Conservation (phyloP, 495 filamentous ascomycete species). For the Neurospora intermedia region DNA sequence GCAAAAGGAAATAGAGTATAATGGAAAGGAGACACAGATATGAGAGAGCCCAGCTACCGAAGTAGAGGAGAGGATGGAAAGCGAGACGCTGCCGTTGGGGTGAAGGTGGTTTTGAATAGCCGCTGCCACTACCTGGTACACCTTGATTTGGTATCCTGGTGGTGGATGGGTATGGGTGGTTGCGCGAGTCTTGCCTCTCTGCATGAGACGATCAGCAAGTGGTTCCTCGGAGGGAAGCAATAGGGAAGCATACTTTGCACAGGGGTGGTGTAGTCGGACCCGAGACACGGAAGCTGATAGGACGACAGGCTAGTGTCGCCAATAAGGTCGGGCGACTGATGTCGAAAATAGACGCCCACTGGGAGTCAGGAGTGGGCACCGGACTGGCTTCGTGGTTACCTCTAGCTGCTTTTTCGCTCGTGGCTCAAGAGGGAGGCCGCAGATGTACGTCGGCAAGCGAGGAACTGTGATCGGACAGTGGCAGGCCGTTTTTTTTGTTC, state of each 20-base stretch:
- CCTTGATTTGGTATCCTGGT: slow-evolving; percentile 7
- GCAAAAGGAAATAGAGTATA: slow-evolving; percentile 18
- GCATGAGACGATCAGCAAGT: slow-evolving; percentile 27
- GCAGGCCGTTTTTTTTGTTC: slow-evolving; percentile 6
- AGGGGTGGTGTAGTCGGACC: slow-evolving; percentile 11
- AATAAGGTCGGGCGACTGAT: slow-evolving; percentile 24
- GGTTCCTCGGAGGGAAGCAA: slow-evolving; percentile 14
- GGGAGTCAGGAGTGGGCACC: slow-evolving; percentile 19
- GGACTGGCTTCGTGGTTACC: slow-evolving; percentile 13
- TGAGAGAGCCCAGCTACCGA: slow-evolving; percentile 48
- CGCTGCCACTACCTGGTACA: slow-evolving; percentile 29
- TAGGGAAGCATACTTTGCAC: slow-evolving; percentile 16
- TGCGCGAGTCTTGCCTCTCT: slow-evolving; percentile 21
- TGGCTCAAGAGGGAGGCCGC: slow-evolving; percentile 18
- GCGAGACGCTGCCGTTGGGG: slow-evolving; percentile 25
- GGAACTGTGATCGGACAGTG: slow-evolving; percentile 6
- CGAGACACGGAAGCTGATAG: slow-evolving; percentile 21
- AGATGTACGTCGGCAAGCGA: slow-evolving; percentile 9
- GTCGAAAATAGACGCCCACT: slow-evolving; percentile 29
- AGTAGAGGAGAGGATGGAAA: slow-evolving; percentile 22
- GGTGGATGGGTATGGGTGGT: slow-evolving; percentile 5
- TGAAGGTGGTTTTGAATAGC: slow-evolving; percentile 43
- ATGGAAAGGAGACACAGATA: slow-evolving; percentile 24
- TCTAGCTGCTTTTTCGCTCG: background rate
- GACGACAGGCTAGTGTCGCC: slow-evolving; percentile 14